A percentile compares a stretch with the other conserved stretches of the same genome.
Conservation (phyloP, 2,329 filamentous ascomycete species). For the Pseudopyricularia javanii region DNA sequence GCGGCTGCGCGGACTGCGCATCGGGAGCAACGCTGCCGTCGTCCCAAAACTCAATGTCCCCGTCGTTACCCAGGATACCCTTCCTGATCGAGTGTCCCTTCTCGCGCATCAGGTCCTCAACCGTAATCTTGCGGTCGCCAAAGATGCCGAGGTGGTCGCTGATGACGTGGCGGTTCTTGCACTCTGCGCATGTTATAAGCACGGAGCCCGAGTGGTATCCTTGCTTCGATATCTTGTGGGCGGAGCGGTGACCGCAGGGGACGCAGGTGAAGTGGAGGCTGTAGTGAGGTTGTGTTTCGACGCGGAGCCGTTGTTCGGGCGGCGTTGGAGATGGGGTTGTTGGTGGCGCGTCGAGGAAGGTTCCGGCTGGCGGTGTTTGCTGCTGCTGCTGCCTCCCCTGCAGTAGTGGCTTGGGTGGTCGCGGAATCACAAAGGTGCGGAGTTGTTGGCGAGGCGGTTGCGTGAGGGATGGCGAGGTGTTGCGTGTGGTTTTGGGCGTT, state of each 20-base stretch:
- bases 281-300: constrained; percentile 53
- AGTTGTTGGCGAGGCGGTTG: neutral
- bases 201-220: constrained; percentile 88
- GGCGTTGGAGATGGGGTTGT: constrained; percentile 4
- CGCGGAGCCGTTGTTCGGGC: constrained; percentile 14
- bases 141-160: constrained; percentile 78
- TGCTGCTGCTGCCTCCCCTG: neutral
- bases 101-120: constrained; percentile 67
- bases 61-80: constrained; percentile 59
- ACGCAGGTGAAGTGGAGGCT: constrained; percentile 87
- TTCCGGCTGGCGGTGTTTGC: neutral
- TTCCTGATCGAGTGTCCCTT: constrained; percentile 64
- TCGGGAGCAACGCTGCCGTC: constrained; percentile 26
- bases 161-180: constrained; percentile 81
- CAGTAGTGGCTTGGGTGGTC: neutral
- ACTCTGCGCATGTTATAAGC: constrained; percentile 76
- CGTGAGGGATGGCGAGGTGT: neutral
- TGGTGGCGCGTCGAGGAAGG: neutral
- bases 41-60: constrained; percentile 89
- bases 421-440: neutral
- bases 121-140: constrained; percentile 54
- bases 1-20: neutral
- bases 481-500: neutral
- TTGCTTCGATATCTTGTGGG: constrained; percentile 81
- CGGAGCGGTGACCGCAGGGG: constrained; percentile 68